Base-by-base conservation (phyloP, 208 protist species). In the Wallacemonas sp. region DNA sequence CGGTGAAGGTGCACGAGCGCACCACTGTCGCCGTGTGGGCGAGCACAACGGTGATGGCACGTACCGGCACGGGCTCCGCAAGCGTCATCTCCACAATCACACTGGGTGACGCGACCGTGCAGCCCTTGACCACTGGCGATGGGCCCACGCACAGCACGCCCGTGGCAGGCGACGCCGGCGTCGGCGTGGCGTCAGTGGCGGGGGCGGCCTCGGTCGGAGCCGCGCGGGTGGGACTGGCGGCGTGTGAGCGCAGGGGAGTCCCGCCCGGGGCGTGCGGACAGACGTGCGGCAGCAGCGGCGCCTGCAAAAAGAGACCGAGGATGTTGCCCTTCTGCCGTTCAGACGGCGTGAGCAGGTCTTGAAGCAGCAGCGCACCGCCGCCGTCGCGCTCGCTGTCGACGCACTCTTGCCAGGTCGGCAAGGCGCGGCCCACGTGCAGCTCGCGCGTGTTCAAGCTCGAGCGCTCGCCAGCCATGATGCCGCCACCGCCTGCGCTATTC, bases 261-360 rank as follows among this genome's bases (percentile, higher is more conserved):
- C 31, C 14, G 69, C 54, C 49, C 57, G 42, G 42, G 18, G n/a
- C 42, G 42, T 25, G 42, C 7, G 10, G 10, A 5, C 11, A 48
- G 42, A 55, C 7, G 23, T 0, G 23, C 20, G 52, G 52, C 12
- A 59, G 74, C 36, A 79, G 69, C 23, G 74, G 68, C 49, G 61
- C 62, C 44, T 93, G 78, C 12, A 93, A 36, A 45, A 89, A 90
- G 4, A 93, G 31, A 61, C 61, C 79, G 22, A 88, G 39, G 25
- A 57, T 62, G 26, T 84, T 54, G 48, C 66, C 62, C 10, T 63
- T 44, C 26, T 65, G 65, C 41, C 42, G 62, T 49, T 84, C 82
- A 1, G 69, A 46, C 0, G 45, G 4, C 10, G 72, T 61, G 22
- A 88, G 67, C 25, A 75, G 74, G 26, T 77, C 61, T 4, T 38